phyloP scores from a whole-genome alignment of 2,329 filamentous ascomycete genomes.

The Plectosphaerella plurivora region DNA sequence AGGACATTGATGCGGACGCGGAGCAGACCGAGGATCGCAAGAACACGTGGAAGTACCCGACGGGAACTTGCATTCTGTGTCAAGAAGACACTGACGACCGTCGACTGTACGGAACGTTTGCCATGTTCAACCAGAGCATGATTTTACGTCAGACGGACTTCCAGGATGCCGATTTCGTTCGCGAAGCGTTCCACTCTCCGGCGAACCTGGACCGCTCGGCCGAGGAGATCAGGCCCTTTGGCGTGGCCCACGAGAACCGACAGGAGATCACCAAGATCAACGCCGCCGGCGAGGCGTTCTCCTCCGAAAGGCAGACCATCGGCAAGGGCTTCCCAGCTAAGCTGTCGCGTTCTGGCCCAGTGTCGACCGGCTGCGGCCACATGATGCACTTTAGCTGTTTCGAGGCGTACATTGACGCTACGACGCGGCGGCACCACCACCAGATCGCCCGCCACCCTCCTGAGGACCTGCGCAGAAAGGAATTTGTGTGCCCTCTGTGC shows the following conservation, averaged over 20 bases:
- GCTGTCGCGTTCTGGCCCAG: slow-evolving; percentile 65
- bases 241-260: slow-evolving; percentile 83
- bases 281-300: slow-evolving; percentile 64
- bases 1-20: slow-evolving; percentile 58
- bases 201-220: slow-evolving; percentile 79
- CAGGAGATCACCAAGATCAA: slow-evolving; percentile 72
- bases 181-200: slow-evolving; percentile 76
- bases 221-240: slow-evolving; percentile 80
- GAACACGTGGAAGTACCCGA: slow-evolving; percentile 84
- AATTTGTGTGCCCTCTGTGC: slow-evolving; percentile 95
- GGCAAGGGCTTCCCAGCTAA: slow-evolving; percentile 82
- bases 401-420: slow-evolving; percentile 83
- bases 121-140: slow-evolving; percentile 78
- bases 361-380: slow-evolving; percentile 89
- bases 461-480: slow-evolving; percentile 71
- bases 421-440: slow-evolving; percentile 75
- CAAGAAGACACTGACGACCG: slow-evolving; percentile 93
- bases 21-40: slow-evolving; percentile 62
- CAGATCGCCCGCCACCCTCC: slow-evolving; percentile 95
- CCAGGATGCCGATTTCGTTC: slow-evolving; percentile 75
- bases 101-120: slow-evolving; percentile 88
- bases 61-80: slow-evolving; percentile 90
- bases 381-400: slow-evolving; percentile 99
- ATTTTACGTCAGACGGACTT: slow-evolving; percentile 85
- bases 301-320: slow-evolving; percentile 73